Percentiles rank a stretch among this genome's conserved stretches.
Evolutionary conservation across 148 eudicot genomes (phyloP).

Genomic region (Talinum fruticosum): DNA sequence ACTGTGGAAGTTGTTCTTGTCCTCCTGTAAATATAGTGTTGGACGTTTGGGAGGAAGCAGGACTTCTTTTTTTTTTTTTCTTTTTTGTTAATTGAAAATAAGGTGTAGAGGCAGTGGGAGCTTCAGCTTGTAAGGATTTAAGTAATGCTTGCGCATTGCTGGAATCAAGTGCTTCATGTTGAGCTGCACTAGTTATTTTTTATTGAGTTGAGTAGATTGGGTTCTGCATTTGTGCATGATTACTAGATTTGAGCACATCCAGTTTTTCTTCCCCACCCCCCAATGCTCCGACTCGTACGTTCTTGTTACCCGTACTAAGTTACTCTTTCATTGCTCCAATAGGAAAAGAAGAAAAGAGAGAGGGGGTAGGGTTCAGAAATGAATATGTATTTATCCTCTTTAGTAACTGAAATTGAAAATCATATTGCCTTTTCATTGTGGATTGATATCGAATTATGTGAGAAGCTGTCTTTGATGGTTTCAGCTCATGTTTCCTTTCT

Average conservation of each 20-base stretch:
- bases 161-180: too few relatives aligned
- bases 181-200: too few relatives aligned
- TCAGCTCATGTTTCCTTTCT: neutral
- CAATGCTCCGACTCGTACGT: neutral
- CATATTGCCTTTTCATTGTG: neutral
- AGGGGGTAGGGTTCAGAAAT: neutral
- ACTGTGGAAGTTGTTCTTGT: neutral
- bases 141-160: too few relatives aligned
- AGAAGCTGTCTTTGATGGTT: neutral
- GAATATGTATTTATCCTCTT: neutral
- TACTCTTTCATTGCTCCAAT: neutral
- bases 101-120: too few relatives aligned
- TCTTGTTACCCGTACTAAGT: neutral
- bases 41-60: neutral
- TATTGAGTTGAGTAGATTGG: too few relatives aligned
- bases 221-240: neutral
- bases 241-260: neutral
- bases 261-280: neutral
- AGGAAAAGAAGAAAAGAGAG: neutral
- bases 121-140: too few relatives aligned
- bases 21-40: neutral
- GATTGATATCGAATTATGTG: neutral
- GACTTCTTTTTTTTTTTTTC: neutral
- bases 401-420: slow-evolving; percentile 9
- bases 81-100: too few relatives aligned